Percentiles rank a stretch among this genome's conserved stretches.
Evolutionary conservation across 495 filamentous ascomycete species (phyloP).

Genomic region (Penicillium goetzii): DNA sequence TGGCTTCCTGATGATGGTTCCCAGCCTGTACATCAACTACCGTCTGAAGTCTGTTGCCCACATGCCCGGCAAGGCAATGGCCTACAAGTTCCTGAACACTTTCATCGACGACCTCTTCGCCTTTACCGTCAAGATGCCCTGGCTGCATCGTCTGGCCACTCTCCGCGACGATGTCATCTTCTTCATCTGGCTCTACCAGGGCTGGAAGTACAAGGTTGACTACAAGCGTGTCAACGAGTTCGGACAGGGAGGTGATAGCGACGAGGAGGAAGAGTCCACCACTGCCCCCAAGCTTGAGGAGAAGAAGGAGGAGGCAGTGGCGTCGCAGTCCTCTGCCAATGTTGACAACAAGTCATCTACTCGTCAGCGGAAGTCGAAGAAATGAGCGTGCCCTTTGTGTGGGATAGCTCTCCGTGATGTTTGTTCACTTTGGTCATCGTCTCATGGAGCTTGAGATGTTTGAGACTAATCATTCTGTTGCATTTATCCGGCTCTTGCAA

Average conservation of each 20-base stretch:
- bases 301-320: constrained; percentile 39
- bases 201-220: constrained; percentile 90
- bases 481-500: neutral
- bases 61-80: constrained; percentile 95
- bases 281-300: constrained; percentile 43
- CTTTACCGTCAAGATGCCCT: constrained; percentile 99
- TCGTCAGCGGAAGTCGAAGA: constrained; percentile 41
- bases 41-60: constrained; percentile 94
- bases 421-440: neutral
- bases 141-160: constrained; percentile 91
- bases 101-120: constrained; percentile 91
- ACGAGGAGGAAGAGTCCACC: constrained; percentile 63
- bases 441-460: neutral
- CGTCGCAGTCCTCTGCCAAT: constrained; percentile 40
- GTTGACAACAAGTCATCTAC: constrained; percentile 37
- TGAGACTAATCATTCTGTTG: neutral
- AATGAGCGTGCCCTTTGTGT: constrained; percentile 28
- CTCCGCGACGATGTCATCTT: constrained; percentile 96
- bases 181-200: constrained; percentile 97
- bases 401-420: too few relatives aligned
- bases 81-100: constrained; percentile 89
- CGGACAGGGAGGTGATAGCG: constrained; percentile 90
- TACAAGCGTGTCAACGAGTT: constrained; percentile 95
- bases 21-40: constrained; percentile 97
- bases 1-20: constrained; percentile 99